Evolutionary conservation across 2,329 filamentous ascomycete genomes (phyloP).

Genomic region (Sordariomycetes sp.): DNA sequence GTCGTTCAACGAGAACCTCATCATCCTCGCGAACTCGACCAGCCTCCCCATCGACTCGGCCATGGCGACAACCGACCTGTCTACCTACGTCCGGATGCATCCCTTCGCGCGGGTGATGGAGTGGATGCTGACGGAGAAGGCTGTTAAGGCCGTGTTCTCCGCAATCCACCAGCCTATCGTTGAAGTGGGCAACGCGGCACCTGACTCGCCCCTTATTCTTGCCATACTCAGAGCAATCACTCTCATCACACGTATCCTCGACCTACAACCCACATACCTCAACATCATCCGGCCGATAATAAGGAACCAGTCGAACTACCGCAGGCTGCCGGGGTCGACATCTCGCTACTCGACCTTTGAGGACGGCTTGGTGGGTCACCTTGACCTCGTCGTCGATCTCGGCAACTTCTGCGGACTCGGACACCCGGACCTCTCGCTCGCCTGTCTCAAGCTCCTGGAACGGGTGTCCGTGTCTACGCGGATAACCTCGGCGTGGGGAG

Average conservation of each 20-base stretch:
- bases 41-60: slow-evolving; percentile 64
- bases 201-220: slow-evolving; percentile 72
- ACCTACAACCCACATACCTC: slow-evolving; percentile 83
- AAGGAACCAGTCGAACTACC: slow-evolving; percentile 51
- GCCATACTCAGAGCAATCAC: slow-evolving; percentile 73
- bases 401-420: slow-evolving; percentile 80
- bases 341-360: slow-evolving; percentile 81
- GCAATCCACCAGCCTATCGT: slow-evolving; percentile 66
- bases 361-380: slow-evolving; percentile 74
- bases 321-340: slow-evolving; percentile 29
- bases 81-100: slow-evolving; percentile 75
- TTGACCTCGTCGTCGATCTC: slow-evolving; percentile 70
- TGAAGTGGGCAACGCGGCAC: slow-evolving; percentile 60
- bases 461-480: slow-evolving; percentile 78
- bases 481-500: slow-evolving; percentile 59
- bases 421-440: slow-evolving; percentile 69
- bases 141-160: slow-evolving; percentile 68
- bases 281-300: slow-evolving; percentile 77
- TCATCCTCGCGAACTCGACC: slow-evolving; percentile 73
- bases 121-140: slow-evolving; percentile 92
- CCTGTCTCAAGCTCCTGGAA: slow-evolving; percentile 72
- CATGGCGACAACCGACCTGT: slow-evolving; percentile 64
- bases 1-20: slow-evolving; percentile 89
- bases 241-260: slow-evolving; percentile 72
- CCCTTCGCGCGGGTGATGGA: slow-evolving; percentile 94